Percentiles rank a stretch among this genome's conserved stretches.
Evolutionary conservation across 495 filamentous ascomycete species (phyloP).

Genomic region (Aspergillus indologenus): DNA sequence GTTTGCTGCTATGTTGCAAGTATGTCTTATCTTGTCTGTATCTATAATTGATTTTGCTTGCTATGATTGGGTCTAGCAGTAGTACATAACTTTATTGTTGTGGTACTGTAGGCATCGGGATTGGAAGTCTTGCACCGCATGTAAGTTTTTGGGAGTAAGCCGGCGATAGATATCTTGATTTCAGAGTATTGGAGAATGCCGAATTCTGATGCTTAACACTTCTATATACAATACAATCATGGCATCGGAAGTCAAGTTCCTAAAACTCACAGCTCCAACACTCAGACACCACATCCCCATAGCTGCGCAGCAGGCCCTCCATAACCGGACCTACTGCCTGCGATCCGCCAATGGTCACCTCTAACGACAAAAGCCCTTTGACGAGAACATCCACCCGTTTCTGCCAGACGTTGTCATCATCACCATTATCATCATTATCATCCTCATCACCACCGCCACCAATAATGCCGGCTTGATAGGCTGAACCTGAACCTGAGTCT

Average conservation of each 20-base stretch:
- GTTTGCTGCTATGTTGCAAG: too few species aligned
- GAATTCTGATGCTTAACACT: not conserved
- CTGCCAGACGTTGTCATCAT: conserved; percentile 8
- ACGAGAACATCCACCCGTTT: conserved; percentile 20
- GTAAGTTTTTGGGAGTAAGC: too few species aligned
- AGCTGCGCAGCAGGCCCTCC: conserved; percentile 11
- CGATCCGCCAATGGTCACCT: conserved; percentile 28
- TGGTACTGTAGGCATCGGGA: too few species aligned
- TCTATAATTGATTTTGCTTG: too few species aligned
- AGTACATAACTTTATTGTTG: too few species aligned
- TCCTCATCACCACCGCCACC: not conserved
- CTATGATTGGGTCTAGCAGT: too few species aligned
- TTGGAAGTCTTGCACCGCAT: too few species aligned
- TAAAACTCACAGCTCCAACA: conserved; percentile 20
- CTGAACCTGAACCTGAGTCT: not conserved
- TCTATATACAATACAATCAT: not conserved
- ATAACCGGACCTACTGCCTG: conserved; percentile 14
- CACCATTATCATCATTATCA: not conserved
- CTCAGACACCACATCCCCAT: conserved; percentile 27
- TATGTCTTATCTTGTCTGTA: too few species aligned
- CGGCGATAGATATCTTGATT: too few species aligned
- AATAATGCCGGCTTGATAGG: too few species aligned
- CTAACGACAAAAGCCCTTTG: conserved; percentile 24
- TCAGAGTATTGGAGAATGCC: too few species aligned
- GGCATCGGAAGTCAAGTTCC: not conserved